Evolutionary conservation across 768 basidiomycete genomes (phyloP).

Genomic region (Clavulina sp.): DNA sequence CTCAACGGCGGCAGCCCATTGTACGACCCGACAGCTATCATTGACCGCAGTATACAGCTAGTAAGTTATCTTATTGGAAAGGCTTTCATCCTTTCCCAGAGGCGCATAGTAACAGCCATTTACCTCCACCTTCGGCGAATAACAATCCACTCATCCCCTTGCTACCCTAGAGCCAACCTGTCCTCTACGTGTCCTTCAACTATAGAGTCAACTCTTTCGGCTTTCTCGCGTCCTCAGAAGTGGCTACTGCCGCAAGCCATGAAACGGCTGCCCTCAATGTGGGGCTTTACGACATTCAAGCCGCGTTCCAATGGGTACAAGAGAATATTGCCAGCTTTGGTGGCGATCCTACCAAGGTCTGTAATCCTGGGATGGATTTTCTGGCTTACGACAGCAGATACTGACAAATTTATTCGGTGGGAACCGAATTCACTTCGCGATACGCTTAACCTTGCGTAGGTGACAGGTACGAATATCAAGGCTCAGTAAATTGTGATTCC

Average conservation of each 20-base stretch:
- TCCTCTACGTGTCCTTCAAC: conserved; percentile 1
- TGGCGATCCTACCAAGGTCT: conserved; percentile 5
- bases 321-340: conserved; percentile 2
- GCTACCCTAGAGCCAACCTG: not conserved
- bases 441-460: too few relatives aligned
- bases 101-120: not conserved
- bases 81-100: not conserved
- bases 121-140: not conserved
- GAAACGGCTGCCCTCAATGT: conserved; percentile 1
- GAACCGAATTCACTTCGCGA: too few relatives aligned
- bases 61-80: not conserved
- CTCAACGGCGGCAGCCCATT: not conserved
- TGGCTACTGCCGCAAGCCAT: too few relatives aligned
- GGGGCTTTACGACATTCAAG: conserved; percentile 6
- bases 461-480: too few relatives aligned
- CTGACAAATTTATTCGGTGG: too few relatives aligned
- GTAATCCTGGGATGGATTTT: too few relatives aligned
- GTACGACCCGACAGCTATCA: not conserved
- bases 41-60: not conserved
- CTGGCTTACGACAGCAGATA: too few relatives aligned
- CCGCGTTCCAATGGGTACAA: conserved; percentile 6
- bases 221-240: not conserved
- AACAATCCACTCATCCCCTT: not conserved
- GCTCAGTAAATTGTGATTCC: too few relatives aligned
- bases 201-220: not conserved